These are phyloP conservation scores for Amanita exitialis DNA, from an alignment of 768 basidiomycete species.

Conservation along the genomic window DNA sequence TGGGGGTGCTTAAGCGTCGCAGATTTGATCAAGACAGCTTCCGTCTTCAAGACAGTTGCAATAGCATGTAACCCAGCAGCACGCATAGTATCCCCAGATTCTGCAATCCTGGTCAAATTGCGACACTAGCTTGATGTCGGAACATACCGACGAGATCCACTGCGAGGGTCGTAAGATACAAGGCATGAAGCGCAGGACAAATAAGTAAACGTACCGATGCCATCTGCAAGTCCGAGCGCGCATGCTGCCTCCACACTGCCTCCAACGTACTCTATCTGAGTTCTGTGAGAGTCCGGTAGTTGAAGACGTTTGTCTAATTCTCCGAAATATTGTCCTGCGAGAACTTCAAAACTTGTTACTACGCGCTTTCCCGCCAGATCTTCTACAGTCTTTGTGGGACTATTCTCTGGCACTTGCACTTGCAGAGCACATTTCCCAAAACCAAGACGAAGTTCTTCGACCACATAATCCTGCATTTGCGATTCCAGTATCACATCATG, in stretches of 20 bases:
- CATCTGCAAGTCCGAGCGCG: conserved; percentile 91
- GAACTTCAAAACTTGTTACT: conserved; percentile 91
- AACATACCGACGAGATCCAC: conserved; percentile 90
- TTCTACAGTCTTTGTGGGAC: conserved; percentile 59
- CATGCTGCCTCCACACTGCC: conserved; percentile 99
- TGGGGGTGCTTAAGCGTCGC: conserved; percentile 50
- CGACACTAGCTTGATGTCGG: not conserved
- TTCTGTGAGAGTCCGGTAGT: conserved; percentile 46
- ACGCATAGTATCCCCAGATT: conserved; percentile 99
- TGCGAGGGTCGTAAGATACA: conserved; percentile 16
- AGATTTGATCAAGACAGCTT: conserved; percentile 91
- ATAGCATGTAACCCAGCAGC: conserved; percentile 94
- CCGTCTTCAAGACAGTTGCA: conserved; percentile 69
- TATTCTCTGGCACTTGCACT: conserved; percentile 82
- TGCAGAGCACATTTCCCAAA: conserved; percentile 90
- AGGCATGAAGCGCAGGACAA: conserved; percentile 4
- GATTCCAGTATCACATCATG: conserved; percentile 96
- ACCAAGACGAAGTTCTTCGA: conserved; percentile 72
- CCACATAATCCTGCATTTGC: conserved; percentile 67
- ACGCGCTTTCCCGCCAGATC: conserved; percentile 86
- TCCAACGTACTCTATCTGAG: conserved; percentile 90
- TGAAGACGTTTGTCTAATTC: conserved; percentile 45
- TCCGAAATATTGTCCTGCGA: conserved; percentile 71
- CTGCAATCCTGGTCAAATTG: conserved; percentile 25
- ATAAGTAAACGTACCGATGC: conserved; percentile 54